Evolutionary conservation across 257 asterid genomes (phyloP), one percentile per base, ranked within the genome.

Genomic region (Mentha longifolia): DNA sequence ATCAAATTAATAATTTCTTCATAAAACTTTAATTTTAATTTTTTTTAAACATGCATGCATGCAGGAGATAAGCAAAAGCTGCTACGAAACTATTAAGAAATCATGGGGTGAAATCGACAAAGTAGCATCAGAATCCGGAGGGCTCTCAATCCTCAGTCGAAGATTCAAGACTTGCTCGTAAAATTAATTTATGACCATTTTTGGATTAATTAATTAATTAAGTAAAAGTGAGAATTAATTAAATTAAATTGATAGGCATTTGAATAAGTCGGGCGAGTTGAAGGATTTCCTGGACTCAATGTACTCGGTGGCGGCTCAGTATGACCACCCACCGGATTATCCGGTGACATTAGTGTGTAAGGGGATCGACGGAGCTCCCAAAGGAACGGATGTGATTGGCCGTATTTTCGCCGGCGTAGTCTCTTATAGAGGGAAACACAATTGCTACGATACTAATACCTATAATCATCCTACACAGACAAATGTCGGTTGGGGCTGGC

Each of bases 31-130:
- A 25, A 25, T 12, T n/a, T 47, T n/a, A n/a, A 52, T 52, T 17
- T 17, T 1, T 17, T 14, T 46, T 3, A n/a, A n/a, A n/a, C n/a
- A n/a, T n/a, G n/a, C n/a, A n/a, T n/a, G n/a, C n/a, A n/a, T 42
- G 73, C 84, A 91, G 96, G 91, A 85, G 35, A 84, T 30, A 0
- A 91, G 96, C 76, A 49, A 71, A 30, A 78, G 16, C 2, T 91
- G 97, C 51, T 83, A 79, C 43, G 67, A 72, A 74, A 85, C 82
- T 5, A 89, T 89, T 58, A 59, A 49, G 63, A 46, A 83, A 16
- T 91, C 96, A n/a, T 91, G 97, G 97, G 76, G 72, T 7, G 81
- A 61, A 73, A 89, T 89, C n/a, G 93, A 89, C 75, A 49, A 41
- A 70, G 66, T 85, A 15, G 97, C 93, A 56, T 79, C 87, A 9